Percentiles rank a stretch among this genome's conserved stretches.
phyloP scores from a whole-genome alignment of 2,329 filamentous ascomycete genomes.

The Hirsutella minnesotensis region DNA sequence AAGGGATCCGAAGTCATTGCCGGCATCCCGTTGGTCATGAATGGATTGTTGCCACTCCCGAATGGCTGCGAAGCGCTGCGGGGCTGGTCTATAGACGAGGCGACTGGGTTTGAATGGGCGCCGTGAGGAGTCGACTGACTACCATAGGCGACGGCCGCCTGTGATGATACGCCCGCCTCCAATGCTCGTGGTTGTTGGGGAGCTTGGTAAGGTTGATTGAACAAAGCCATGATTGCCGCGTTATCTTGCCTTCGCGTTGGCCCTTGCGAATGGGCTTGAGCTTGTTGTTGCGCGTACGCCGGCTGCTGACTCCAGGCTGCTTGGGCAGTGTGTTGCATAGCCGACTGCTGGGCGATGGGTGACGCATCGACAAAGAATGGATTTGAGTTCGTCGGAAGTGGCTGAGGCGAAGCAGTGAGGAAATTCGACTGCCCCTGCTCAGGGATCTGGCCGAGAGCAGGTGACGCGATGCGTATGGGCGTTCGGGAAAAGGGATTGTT shows the following conservation, averaged over 20 bases:
- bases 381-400: constrained; percentile 19
- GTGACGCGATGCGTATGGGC: constrained; percentile 37
- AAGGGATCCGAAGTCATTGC: constrained; percentile 29
- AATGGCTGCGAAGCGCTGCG: constrained; percentile 20
- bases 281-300: constrained; percentile 17
- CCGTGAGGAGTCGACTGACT: constrained; percentile 13
- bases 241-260: constrained; percentile 48
- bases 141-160: constrained; percentile 16
- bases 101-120: constrained; percentile 13
- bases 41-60: constrained; percentile 45
- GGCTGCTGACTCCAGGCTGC: constrained; percentile 12
- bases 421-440: constrained; percentile 38
- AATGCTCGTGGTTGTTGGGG: constrained; percentile 25
- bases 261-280: constrained; percentile 21
- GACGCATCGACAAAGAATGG: constrained; percentile 23
- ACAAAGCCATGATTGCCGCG: constrained; percentile 64
- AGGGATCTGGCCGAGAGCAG: constrained; percentile 37
- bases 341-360: constrained; percentile 14
- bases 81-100: constrained; percentile 12
- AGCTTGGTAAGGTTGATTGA: constrained; percentile 46
- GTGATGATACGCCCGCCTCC: constrained; percentile 14
- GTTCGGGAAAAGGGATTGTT: constrained; percentile 40
- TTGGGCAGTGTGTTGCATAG: constrained; percentile 11
- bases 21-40: constrained; percentile 25
- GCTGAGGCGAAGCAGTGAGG: constrained; percentile 17